Conservation (phyloP, 345 rosid species). For the Citropsis articulata region DNA sequence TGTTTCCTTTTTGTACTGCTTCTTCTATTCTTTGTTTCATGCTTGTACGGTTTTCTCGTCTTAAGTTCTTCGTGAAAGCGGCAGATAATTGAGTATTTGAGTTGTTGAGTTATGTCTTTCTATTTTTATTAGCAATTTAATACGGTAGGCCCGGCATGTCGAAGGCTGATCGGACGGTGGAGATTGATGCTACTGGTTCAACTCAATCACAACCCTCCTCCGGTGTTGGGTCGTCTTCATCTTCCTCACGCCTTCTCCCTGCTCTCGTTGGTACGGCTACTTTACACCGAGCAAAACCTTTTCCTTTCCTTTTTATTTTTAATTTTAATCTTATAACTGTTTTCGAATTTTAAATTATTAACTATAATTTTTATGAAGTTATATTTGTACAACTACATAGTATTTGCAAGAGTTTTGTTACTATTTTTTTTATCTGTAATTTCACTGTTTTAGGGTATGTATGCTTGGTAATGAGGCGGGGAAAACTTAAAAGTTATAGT, state of each 20-base stretch:
- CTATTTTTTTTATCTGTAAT: no score
- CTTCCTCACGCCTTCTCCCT: background rate
- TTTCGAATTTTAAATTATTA: background rate
- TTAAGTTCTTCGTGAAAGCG: background rate
- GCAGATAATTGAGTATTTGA: background rate
- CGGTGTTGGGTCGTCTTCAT: background rate
- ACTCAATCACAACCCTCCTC: background rate
- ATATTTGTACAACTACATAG: no score
- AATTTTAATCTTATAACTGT: background rate
- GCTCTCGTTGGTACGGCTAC: background rate
- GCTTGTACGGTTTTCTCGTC: background rate
- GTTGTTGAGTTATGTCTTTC: background rate
- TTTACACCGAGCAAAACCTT: background rate
- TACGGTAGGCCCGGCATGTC: conserved; percentile 5
- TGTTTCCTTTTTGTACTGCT: background rate
- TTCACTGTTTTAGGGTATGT: no score
- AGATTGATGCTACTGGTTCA: background rate
- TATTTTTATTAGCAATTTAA: background rate
- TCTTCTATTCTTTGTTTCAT: background rate
- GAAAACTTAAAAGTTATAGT: no score
- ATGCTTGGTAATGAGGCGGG: no score
- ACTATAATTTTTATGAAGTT: background rate
- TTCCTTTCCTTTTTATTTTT: no score
- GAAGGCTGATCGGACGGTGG: conserved; percentile 3
- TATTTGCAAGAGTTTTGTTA: no score